These are phyloP conservation scores for Penicillium sp. DNA, from an alignment of 2,329 filamentous ascomycete genomes.

Conservation along the genomic window DNA sequence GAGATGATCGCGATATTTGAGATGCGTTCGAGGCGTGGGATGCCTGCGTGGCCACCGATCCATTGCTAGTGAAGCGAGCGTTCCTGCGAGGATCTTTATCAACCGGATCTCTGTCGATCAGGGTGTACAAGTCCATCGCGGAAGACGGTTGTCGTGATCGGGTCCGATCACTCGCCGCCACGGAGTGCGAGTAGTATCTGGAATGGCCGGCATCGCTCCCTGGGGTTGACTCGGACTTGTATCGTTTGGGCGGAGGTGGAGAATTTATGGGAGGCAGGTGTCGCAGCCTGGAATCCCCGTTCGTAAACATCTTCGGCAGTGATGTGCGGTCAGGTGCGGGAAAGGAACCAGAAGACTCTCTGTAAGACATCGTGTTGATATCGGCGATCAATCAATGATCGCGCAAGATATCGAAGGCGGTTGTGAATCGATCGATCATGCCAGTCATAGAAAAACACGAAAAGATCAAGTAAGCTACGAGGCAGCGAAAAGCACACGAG, in stretches of 20 bases:
- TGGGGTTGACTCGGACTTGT: constrained; percentile 24
- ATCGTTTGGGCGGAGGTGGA: constrained; percentile 22
- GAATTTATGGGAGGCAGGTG: constrained; percentile 20
- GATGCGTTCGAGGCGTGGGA: constrained; percentile 20
- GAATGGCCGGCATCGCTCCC: constrained; percentile 23
- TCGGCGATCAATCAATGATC: constrained; percentile 1
- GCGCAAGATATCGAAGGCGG: background rate
- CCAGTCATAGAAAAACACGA: background rate
- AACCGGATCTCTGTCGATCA: constrained; percentile 31
- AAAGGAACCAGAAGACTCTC: background rate
- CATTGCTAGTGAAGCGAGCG: constrained; percentile 30
- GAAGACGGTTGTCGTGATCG: constrained; percentile 36
- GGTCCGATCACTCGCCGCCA: constrained; percentile 25
- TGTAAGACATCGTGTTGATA: background rate
- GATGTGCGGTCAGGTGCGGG: background rate
- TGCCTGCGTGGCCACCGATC: constrained; percentile 26
- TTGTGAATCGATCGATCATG: background rate
- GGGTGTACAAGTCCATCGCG: constrained; percentile 36
- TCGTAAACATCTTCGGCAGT: constrained; percentile 6
- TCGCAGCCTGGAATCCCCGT: constrained; percentile 12
- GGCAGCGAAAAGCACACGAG: background rate
- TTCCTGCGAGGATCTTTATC: constrained; percentile 19
- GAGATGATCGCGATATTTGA: constrained; percentile 16
- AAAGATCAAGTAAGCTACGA: background rate
- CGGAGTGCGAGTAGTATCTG: constrained; percentile 26